These are phyloP conservation scores for Chromera velia DNA, from an alignment of 73 alveolate genomes.

Conservation along the genomic window DNA sequence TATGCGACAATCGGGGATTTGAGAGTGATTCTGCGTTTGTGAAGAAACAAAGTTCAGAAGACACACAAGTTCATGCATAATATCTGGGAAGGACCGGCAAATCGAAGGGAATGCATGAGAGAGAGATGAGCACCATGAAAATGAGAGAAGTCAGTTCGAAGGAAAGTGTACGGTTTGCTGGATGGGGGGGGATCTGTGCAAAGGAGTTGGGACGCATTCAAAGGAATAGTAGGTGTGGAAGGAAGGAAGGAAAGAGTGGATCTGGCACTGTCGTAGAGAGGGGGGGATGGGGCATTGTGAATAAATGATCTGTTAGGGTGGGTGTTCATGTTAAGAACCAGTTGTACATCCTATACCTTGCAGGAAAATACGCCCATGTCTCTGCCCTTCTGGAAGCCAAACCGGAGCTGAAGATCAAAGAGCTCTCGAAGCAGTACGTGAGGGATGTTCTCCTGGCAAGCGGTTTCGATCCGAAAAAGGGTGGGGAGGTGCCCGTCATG, in stretches of 20 bases:
- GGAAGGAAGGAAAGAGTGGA: background rate
- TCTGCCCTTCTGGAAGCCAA: slow-evolving; percentile 29
- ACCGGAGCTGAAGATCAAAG: slow-evolving; percentile 44
- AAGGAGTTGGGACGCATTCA: background rate
- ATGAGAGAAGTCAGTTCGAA: too few species aligned
- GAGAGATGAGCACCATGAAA: too few species aligned
- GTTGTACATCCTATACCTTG: background rate
- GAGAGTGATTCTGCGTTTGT: too few species aligned
- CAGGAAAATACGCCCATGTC: slow-evolving; percentile 19
- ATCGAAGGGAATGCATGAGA: too few species aligned
- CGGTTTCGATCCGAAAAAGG: slow-evolving; percentile 45
- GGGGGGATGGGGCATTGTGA: background rate
- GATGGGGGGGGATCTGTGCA: background rate
- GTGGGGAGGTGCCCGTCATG: slow-evolving; percentile 21
- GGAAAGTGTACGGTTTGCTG: too few species aligned
- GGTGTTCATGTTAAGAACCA: background rate
- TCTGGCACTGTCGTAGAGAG: background rate
- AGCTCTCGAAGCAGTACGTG: slow-evolving; percentile 48
- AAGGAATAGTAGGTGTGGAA: background rate
- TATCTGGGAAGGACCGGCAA: too few species aligned
- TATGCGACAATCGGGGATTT: too few species aligned
- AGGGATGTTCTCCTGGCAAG: slow-evolving; percentile 31
- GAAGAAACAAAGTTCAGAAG: too few species aligned
- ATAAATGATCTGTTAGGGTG: background rate
- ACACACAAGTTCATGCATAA: too few species aligned